Evolutionary conservation across 352 stramenopile species (phyloP), one percentile per base, ranked within the genome.

Genomic region (Peronosclerospora sorghi): DNA sequence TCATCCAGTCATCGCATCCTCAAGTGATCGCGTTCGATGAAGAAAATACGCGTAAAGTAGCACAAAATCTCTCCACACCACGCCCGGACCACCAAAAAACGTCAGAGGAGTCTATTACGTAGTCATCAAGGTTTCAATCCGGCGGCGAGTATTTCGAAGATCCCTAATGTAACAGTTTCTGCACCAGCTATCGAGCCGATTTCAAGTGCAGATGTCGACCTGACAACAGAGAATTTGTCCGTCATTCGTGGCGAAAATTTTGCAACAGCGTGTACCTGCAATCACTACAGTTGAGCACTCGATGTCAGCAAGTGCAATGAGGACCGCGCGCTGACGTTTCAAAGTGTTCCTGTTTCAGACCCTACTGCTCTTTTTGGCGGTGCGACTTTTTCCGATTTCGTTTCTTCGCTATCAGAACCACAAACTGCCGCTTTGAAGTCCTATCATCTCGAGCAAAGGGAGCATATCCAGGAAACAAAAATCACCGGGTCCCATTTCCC

Each of bases 341-440:
- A 51, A 13, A 51, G 51, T 5, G 63, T 70, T 56, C 39, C 40
- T 26, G 43, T 44, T 18, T 64, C 54, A 14, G 8, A 32, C 5
- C 35, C 54, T 23, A 30, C 51, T 38, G 45, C 15, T 26, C 21
- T 26, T 8, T 48, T 53, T 56, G 36, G 28, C 8, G 28, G 19
- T 20, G 32, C 45, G 9, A 15, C 28, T 5, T 53, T 60, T 10
- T 65, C 65, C 5, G 47, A 65, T 20, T 70, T 73, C 35, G 74
- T 75, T 45, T 63, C 62, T 2, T 62, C 56, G n/a, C 26, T 51
- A 17, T 21, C 20, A 37, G 20, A 14, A 4, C 44, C 60, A n/a
- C 52, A 68, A 18, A 32, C 45, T 40, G 26, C 53, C 18, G 32
- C 40, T 43, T 48, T 41, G 39, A 46, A 30, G 13, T 30, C 53